Evolutionary conservation across 2,329 filamentous ascomycete species (phyloP).

Genomic region (Ceratocystis papillata): DNA sequence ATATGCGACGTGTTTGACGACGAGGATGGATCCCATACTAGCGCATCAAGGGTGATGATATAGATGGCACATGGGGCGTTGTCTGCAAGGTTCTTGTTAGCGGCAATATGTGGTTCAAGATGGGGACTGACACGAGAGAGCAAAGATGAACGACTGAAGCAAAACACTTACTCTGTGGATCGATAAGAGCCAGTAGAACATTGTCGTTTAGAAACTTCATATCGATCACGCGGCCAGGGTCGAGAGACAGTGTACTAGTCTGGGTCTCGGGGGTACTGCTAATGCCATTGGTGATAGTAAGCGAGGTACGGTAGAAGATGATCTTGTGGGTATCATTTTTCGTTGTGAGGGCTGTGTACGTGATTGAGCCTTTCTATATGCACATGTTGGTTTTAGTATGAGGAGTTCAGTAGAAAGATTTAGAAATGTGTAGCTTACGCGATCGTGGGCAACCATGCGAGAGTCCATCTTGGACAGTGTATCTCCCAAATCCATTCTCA

Average conservation of each 20-base stretch:
- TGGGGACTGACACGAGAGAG: not conserved
- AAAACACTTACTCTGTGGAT: constrained; percentile 31
- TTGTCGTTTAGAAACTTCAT: constrained; percentile 57
- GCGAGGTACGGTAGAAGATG: constrained; percentile 44
- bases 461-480: constrained; percentile 46
- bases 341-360: not conserved
- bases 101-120: not conserved
- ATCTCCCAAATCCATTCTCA: constrained; percentile 36
- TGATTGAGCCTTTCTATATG: constrained; percentile 16
- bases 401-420: constrained; percentile 26
- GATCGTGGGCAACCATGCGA: constrained; percentile 38
- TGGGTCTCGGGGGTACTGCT: constrained; percentile 38
- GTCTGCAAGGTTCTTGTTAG: constrained; percentile 7
- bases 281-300: constrained; percentile 48
- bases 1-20: constrained; percentile 3
- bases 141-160: not conserved
- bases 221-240: constrained; percentile 43
- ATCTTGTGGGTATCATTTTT: constrained; percentile 34
- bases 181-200: constrained; percentile 50
- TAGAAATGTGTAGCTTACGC: constrained; percentile 1
- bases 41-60: constrained; percentile 17
- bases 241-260: constrained; percentile 36
- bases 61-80: constrained; percentile 15
- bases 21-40: constrained; percentile 15
- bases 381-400: constrained; percentile 33